These are phyloP conservation scores for Rhodotorula sp. DNA, from an alignment of 1,284 basidiomycete genomes.

Conservation along the genomic window DNA sequence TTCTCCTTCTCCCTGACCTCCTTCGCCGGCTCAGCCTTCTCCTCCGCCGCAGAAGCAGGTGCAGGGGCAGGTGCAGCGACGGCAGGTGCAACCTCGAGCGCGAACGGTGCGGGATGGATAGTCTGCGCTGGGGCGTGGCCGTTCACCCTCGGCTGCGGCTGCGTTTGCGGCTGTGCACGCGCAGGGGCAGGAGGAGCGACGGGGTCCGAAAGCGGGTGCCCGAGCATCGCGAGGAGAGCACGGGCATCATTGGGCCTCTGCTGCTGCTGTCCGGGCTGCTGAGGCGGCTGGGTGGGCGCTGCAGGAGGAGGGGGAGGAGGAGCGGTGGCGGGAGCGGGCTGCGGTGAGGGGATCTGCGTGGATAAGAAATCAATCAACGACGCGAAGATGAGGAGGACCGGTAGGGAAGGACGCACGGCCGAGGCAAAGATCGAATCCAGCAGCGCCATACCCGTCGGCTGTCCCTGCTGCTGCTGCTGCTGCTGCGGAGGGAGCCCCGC, in stretches of 20 bases:
- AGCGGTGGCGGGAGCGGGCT: background rate
- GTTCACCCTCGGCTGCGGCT: background rate
- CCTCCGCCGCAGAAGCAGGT: background rate
- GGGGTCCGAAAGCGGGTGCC: background rate
- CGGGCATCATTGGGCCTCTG: constrained; percentile 18
- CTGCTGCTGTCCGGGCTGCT: background rate
- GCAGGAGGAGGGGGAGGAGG: too few species aligned
- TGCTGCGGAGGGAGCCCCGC: constrained; percentile 31
- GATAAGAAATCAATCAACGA: too few species aligned
- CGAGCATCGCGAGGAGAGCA: constrained; percentile 32
- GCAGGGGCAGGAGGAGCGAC: background rate
- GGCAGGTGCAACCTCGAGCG: background rate
- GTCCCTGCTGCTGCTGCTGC: constrained; percentile 17
- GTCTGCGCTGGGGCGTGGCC: background rate
- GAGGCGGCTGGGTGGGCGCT: background rate
- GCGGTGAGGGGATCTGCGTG: background rate
- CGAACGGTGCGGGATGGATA: background rate
- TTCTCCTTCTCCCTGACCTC: background rate
- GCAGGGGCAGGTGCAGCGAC: too few species aligned
- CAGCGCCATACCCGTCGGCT: constrained; percentile 27
- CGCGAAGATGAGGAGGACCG: constrained; percentile 33
- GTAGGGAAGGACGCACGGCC: constrained; percentile 49
- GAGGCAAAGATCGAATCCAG: constrained; percentile 48
- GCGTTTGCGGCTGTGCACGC: background rate
- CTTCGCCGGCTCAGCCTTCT: background rate